Evolutionary conservation across 805 yeast species (phyloP).

Genomic region (Candida glaebosa): DNA sequence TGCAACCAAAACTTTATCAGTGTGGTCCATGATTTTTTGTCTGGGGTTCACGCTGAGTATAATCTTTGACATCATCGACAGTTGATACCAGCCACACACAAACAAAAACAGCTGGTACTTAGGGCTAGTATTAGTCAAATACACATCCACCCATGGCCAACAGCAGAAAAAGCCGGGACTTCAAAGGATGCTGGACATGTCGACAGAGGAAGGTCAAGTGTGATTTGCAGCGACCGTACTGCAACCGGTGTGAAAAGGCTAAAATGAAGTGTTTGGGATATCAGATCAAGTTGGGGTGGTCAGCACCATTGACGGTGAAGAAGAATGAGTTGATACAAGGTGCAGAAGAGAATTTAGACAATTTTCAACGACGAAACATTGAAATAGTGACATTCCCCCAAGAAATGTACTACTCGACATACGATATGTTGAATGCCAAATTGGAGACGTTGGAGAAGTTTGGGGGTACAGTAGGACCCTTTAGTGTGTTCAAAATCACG

Average conservation of each 20-base stretch:
- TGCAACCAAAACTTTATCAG: not conserved
- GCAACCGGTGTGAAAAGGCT: constrained; percentile 46
- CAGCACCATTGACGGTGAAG: constrained; percentile 34
- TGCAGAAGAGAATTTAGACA: constrained; percentile 20
- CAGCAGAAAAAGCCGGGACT: constrained; percentile 29
- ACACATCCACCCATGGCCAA: no score
- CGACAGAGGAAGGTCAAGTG: constrained; percentile 52
- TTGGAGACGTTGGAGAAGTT: constrained; percentile 29
- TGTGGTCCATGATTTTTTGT: no score
- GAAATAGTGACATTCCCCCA: constrained; percentile 41
- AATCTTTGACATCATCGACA: no score
- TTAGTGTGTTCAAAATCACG: constrained; percentile 16
- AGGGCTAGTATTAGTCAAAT: no score
- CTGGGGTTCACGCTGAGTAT: not conserved
- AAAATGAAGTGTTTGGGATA: constrained; percentile 48
- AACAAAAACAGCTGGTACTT: no score
- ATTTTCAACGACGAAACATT: constrained; percentile 43
- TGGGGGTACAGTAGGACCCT: constrained; percentile 21
- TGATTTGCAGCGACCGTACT: constrained; percentile 44
- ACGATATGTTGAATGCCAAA: constrained; percentile 34
- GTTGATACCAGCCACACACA: no score
- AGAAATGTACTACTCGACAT: constrained; percentile 31
- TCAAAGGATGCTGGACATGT: constrained; percentile 58
- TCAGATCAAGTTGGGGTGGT: constrained; percentile 46
- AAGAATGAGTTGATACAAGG: constrained; percentile 16